Base-by-base conservation (phyloP, 768 basidiomycete genomes). In the Exsudoporus frostii region DNA sequence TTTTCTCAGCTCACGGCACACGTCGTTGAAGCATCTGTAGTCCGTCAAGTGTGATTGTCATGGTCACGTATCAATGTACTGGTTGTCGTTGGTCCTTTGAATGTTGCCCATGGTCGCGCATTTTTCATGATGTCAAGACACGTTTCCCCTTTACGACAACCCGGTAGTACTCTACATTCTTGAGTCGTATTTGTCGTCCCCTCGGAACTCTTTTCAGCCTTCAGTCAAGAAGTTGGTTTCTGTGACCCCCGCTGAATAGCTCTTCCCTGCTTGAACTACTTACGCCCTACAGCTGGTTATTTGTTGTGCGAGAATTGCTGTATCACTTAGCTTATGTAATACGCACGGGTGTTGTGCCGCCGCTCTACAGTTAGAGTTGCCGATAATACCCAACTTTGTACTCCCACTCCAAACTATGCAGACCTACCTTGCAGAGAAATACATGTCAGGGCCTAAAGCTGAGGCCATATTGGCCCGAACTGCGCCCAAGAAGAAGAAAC, bases 361-460 rank as follows among this genome's bases (percentile, higher is more conserved):
- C 1, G 44, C 41, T 33, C 19, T 22, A 34, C 29, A n/a, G n/a
- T 29, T 30, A 10, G 10, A 20, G 19, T 44, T 22, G 30, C 20
- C 24, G 22, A 15, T 19, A 2, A 19, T 30, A 19, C 27, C 17
- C n/a, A 3, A 9, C 40, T 25, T 24, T 24, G 41, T 15, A 20
- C 19, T 45, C 24, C 14, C 7, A 11, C 33, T 20, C 2, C 25
- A 39, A 46, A 63, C 58, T 37, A 79, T 95, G 75, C 86, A 92
- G 68, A 77, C 90, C 22, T 95, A 95, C 68, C 80, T 95, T 17
- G 92, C 92, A 0, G 81, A 86, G 58, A 92, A 90, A 57, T 98
- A 98, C 75, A 96, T 98, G 94, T 86, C 93, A 6, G 96, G 96
- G 1, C 84, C 92, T 0, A 98, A 98, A 64, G 93, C 95, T 2